A percentile compares a stretch with the other conserved stretches of the same genome.
phyloP scores from a whole-genome alignment of 2,329 filamentous ascomycete genomes.

The Trichophyton equinum region DNA sequence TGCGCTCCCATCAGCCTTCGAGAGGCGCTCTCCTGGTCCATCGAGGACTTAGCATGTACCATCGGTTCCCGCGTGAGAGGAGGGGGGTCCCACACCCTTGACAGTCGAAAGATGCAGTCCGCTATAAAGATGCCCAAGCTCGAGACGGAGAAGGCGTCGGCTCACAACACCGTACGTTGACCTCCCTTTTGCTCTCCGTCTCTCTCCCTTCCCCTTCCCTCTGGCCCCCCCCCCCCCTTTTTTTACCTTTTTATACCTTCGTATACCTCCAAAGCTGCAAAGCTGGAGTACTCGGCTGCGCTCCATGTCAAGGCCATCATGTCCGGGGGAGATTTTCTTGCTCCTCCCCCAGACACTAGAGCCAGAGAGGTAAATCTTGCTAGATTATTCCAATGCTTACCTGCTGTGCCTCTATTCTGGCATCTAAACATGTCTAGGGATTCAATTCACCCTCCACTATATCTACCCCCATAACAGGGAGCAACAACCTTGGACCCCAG shows the following conservation, averaged over 20 bases:
- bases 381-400: background rate
- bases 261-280: background rate
- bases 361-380: background rate
- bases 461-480: constrained; percentile 23
- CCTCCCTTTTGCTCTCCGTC: background rate
- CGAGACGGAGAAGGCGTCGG: background rate
- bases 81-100: constrained; percentile 2
- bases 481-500: constrained; percentile 29
- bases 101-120: background rate
- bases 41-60: constrained; percentile 1
- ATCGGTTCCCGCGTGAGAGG: background rate
- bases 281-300: background rate
- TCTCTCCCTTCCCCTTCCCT: background rate
- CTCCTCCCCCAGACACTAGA: background rate
- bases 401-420: background rate
- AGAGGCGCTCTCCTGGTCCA: background rate
- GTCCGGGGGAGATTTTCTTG: background rate
- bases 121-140: constrained; percentile 3
- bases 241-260: background rate
- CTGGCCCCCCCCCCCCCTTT: background rate
- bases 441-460: constrained; percentile 14
- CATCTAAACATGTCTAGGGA: constrained; percentile 14
- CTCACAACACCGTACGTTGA: constrained; percentile 2
- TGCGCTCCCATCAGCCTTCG: background rate
- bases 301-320: background rate